These are phyloP conservation scores for Tolypocladium ophioglossoides DNA, from an alignment of 2,329 filamentous ascomycete species.

Conservation along the genomic window DNA sequence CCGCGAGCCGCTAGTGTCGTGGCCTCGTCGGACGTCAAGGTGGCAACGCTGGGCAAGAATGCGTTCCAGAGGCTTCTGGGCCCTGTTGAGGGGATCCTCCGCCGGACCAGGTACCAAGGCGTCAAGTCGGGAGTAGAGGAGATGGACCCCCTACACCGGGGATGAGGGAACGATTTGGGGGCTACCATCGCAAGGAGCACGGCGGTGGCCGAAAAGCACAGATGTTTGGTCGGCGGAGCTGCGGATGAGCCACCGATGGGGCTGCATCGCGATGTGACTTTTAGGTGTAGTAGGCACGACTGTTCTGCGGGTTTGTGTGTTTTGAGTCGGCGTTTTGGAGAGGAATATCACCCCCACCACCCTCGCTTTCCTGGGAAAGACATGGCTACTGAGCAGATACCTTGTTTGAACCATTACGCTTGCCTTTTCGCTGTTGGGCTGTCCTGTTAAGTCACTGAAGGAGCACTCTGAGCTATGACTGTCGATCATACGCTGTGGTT, in stretches of 20 bases:
- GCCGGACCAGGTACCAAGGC: conserved; percentile 57
- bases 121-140: conserved; percentile 53
- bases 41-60: conserved; percentile 83
- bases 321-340: conserved; percentile 16
- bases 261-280: background rate
- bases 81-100: conserved; percentile 89
- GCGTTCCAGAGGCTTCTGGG: conserved; percentile 91
- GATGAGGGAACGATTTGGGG: conserved; percentile 12
- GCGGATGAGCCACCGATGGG: background rate
- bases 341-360: conserved; percentile 14
- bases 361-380: conserved; percentile 22
- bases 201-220: background rate
- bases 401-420: conserved; percentile 10
- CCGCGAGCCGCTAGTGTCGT: conserved; percentile 85
- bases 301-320: conserved; percentile 2
- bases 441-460: background rate
- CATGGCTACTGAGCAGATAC: conserved; percentile 25
- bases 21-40: conserved; percentile 78
- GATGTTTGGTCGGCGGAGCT: background rate
- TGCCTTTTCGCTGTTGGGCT: background rate
- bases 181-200: too few relatives aligned
- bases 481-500: background rate
- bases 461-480: background rate
- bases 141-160: conserved; percentile 51
- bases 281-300: conserved; percentile 4